phyloP scores from a whole-genome alignment of 106 monocot genomes.

The Gastrodia elata region DNA sequence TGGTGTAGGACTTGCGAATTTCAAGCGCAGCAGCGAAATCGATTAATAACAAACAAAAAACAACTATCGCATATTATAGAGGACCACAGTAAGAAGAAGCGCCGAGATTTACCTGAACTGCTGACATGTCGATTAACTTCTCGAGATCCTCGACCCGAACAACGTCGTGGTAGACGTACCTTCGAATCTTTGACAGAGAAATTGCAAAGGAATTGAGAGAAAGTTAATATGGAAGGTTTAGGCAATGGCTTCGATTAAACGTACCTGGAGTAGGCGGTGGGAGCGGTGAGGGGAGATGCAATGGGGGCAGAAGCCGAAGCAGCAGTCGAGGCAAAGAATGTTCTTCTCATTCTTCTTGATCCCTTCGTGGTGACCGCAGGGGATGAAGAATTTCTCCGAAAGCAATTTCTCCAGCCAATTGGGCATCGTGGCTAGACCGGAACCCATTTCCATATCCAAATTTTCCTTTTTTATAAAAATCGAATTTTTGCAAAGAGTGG shows the following conservation, averaged over 20 bases:
- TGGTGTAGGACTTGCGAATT: conserved; percentile 43
- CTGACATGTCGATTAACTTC: conserved; percentile 50
- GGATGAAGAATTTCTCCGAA: conserved; percentile 49
- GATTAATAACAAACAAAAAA: too few relatives aligned
- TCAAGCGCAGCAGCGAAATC: not conserved
- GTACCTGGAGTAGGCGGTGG: conserved; percentile 67
- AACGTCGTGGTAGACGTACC: conserved; percentile 76
- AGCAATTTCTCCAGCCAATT: conserved; percentile 46
- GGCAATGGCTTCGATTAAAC: not conserved
- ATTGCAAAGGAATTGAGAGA: not conserved
- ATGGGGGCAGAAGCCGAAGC: conserved; percentile 59
- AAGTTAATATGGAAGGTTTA: not conserved
- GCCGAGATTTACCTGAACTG: conserved; percentile 42
- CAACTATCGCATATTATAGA: too few relatives aligned
- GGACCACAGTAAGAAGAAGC: too few relatives aligned
- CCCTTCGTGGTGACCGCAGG: conserved; percentile 38
- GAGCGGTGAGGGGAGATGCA: conserved; percentile 41
- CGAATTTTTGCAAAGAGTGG: not conserved
- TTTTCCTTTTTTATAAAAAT: not conserved
- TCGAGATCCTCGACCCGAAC: conserved; percentile 54
- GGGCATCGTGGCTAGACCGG: conserved; percentile 14
- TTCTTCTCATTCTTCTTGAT: conserved; percentile 76
- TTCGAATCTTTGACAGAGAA: conserved; percentile 41
- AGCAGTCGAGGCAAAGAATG: conserved; percentile 74
- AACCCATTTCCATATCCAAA: conserved; percentile 1